Evolutionary conservation across 495 filamentous ascomycete species (phyloP).

Genomic region (Trichocladium uniseriatum): DNA sequence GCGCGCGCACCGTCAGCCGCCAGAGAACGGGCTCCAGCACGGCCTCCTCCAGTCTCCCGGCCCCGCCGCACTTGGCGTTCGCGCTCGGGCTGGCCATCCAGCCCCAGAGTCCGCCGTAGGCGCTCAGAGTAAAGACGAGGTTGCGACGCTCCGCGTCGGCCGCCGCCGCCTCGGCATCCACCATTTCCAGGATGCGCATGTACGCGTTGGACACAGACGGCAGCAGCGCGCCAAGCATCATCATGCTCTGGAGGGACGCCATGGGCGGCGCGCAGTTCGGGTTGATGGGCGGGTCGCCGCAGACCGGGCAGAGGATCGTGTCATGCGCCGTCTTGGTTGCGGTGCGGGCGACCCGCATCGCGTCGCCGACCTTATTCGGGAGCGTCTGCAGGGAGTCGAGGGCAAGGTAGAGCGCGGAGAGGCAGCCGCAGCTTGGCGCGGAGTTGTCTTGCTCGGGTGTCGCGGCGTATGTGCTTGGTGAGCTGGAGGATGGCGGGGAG

Average conservation of each 20-base stretch:
- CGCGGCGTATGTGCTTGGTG: slow-evolving; percentile 2
- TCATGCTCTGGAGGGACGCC: slow-evolving; percentile 49
- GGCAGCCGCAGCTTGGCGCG: slow-evolving; percentile 27
- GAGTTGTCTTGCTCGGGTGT: not conserved
- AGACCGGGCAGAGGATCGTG: slow-evolving; percentile 50
- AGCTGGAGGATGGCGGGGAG: slow-evolving; percentile 12
- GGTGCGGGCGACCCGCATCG: slow-evolving; percentile 48
- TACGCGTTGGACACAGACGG: slow-evolving; percentile 54
- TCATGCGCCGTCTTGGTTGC: slow-evolving; percentile 48
- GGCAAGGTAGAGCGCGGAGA: slow-evolving; percentile 34
- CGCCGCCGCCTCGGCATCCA: slow-evolving; percentile 33
- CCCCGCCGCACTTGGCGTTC: slow-evolving; percentile 15
- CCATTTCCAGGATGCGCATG: slow-evolving; percentile 34
- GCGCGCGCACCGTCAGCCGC: slow-evolving; percentile 40
- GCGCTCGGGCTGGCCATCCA: slow-evolving; percentile 6
- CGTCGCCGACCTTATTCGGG: slow-evolving; percentile 31
- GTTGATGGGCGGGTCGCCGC: slow-evolving; percentile 36
- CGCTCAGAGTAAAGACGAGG: slow-evolving; percentile 34
- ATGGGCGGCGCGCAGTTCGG: slow-evolving; percentile 23
- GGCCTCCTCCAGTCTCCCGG: slow-evolving; percentile 18
- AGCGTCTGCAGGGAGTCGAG: slow-evolving; percentile 38
- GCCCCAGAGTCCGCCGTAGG: slow-evolving; percentile 41
- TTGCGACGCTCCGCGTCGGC: slow-evolving; percentile 32
- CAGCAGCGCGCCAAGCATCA: slow-evolving; percentile 57
- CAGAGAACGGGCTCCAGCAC: slow-evolving; percentile 40